Evolutionary conservation across 2,329 filamentous ascomycete species (phyloP).

Genomic region (Stachybotrys echinatus): DNA sequence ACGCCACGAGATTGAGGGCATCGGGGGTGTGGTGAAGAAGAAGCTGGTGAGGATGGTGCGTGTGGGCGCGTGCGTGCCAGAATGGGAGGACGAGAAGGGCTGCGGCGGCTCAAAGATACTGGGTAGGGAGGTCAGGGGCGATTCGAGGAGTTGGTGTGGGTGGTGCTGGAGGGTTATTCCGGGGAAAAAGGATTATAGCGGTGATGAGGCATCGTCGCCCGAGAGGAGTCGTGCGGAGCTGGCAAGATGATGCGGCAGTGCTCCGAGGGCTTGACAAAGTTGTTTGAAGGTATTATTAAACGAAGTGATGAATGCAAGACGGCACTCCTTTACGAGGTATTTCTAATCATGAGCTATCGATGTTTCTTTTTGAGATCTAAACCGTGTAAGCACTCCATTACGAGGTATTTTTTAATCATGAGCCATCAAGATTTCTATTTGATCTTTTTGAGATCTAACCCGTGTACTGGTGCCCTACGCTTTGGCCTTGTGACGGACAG

Average conservation of each 20-base stretch:
- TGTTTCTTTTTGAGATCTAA: not conserved
- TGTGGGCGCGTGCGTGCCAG: slow-evolving; percentile 79
- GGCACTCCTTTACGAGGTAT: not conserved
- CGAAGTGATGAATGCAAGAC: not conserved
- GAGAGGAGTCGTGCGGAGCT: not conserved
- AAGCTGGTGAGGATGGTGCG: slow-evolving; percentile 79
- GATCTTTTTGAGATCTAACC: not conserved
- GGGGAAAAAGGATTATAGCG: slow-evolving; percentile 37
- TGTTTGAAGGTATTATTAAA: no score
- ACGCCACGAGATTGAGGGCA: slow-evolving; percentile 84
- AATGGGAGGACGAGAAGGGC: slow-evolving; percentile 77
- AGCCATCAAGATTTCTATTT: no score
- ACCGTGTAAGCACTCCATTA: no score
- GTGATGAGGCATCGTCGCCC: slow-evolving; percentile 16
- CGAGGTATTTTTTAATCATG: no score
- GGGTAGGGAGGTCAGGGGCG: slow-evolving; percentile 62
- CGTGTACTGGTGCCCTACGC: not conserved
- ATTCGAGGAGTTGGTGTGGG: slow-evolving; percentile 77
- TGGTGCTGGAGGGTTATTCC: slow-evolving; percentile 82
- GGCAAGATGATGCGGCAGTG: no score
- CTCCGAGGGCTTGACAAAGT: no score
- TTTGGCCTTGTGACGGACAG: not conserved
- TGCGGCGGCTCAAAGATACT: slow-evolving; percentile 57
- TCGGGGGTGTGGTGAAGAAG: slow-evolving; percentile 82
- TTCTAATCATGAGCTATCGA: no score